A percentile compares a stretch with the other conserved stretches of the same genome.
Conservation (phyloP, 192 early-diverging fungal species). For the Backusella liffmaniae region DNA sequence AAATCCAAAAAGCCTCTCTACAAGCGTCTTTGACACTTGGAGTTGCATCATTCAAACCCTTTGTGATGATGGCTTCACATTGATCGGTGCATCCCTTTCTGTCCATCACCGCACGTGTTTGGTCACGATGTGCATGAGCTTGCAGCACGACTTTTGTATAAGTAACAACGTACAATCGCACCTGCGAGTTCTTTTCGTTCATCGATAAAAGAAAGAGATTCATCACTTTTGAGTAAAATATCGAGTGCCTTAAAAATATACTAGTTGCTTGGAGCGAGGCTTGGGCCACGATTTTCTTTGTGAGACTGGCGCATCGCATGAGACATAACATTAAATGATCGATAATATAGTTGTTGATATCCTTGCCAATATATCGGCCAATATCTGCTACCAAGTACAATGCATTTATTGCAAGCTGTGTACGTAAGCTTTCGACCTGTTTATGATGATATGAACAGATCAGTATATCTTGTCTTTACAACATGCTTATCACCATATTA, state of each 20-base stretch:
- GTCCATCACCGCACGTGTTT: conserved; percentile 30
- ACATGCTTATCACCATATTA: too few relatives aligned
- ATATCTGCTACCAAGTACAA: conserved; percentile 33
- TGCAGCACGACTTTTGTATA: conserved; percentile 28
- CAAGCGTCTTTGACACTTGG: conserved; percentile 38
- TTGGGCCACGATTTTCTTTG: conserved; percentile 37
- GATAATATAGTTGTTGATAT: conserved; percentile 34
- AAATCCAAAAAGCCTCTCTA: conserved; percentile 39
- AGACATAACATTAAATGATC: conserved; percentile 37
- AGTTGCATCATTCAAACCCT: conserved; percentile 41
- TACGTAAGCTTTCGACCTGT: conserved; percentile 24
- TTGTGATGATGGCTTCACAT: conserved; percentile 36
- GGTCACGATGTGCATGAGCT: conserved; percentile 26
- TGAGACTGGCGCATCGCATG: conserved; percentile 22
- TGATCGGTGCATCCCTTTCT: conserved; percentile 32
- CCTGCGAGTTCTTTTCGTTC: conserved; percentile 42
- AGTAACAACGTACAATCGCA: conserved; percentile 25
- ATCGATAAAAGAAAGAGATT: conserved; percentile 31
- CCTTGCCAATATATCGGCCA: conserved; percentile 16
- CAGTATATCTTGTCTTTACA: neutral
- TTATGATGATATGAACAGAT: neutral
- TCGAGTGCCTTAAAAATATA: conserved; percentile 27
- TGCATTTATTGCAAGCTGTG: conserved; percentile 37
- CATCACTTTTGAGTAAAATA: conserved; percentile 34
- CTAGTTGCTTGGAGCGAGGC: conserved; percentile 20